A percentile compares a stretch with the other conserved stretches of the same genome.
Conservation (phyloP, 208 protist genomes). For the Acanthamoeba lenticulata region DNA sequence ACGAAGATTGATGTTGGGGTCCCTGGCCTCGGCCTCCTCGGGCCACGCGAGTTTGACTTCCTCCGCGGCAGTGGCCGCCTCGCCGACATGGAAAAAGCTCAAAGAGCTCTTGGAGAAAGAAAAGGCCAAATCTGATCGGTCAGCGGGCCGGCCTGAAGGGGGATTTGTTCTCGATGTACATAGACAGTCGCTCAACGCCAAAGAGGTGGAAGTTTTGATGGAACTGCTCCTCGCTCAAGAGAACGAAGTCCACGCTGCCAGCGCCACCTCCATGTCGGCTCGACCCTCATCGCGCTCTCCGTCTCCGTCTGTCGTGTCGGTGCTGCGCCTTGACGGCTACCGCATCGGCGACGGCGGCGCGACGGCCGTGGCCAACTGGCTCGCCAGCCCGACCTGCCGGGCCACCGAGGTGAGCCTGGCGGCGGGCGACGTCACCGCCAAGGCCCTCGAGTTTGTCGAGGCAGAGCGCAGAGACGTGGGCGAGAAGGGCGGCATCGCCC, state of each 20-base stretch:
- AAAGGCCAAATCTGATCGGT: not conserved
- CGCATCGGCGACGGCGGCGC: not conserved
- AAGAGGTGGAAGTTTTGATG: not conserved
- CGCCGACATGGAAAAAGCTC: slow-evolving; percentile 32
- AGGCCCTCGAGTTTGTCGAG: slow-evolving; percentile 58
- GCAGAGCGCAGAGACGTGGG: slow-evolving; percentile 43
- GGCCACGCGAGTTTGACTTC: not conserved
- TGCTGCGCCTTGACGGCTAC: slow-evolving; percentile 26
- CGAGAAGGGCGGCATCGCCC: slow-evolving; percentile 28
- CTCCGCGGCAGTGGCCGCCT: not conserved
- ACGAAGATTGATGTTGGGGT: not conserved
- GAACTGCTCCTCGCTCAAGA: not conserved
- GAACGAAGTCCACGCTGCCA: not conserved
- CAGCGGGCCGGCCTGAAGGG: not conserved
- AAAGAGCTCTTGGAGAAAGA: not conserved
- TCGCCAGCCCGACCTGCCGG: not conserved
- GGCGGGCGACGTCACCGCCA: slow-evolving; percentile 17
- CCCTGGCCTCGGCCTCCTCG: not conserved
- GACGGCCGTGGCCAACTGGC: slow-evolving; percentile 5
- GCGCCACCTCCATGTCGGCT: not conserved
- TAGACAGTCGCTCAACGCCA: not conserved
- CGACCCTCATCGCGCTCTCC: not conserved
- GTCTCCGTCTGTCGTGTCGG: not conserved
- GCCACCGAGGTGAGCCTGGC: not conserved
- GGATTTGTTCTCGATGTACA: not conserved